Evolutionary conservation across 2,329 filamentous ascomycete species (phyloP), one percentile per base, ranked within the genome.

Genomic region (Aspergillus udagawae): DNA sequence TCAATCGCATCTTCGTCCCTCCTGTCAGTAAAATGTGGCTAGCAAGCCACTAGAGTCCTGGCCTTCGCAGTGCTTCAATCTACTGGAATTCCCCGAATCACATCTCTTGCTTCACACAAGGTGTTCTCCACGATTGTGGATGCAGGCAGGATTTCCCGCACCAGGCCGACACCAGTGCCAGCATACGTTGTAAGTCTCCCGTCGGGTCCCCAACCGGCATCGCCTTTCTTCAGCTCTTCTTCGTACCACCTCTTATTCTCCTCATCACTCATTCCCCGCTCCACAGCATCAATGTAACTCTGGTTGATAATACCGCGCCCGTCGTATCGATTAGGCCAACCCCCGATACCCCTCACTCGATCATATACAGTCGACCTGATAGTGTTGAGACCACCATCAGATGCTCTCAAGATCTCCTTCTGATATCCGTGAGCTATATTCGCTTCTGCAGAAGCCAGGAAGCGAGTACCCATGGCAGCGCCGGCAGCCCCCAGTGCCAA

Each of bases 141-240:
- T 3, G 83, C 84, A 17, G 73, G 66, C 62, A 77, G 76, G 1
- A 83, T 73, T 42, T 78, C 70, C 49, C 70, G 81, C 2, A 87
- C 76, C 59, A 88, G 72, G 0, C 86, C 86, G 14, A 88, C 81
- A 0, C 79, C 85, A 21, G 82, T 82, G 3, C 86, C 85, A 14
- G 83, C 84, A 76, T 86, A 88, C 9, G 83, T 83, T 4, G 83
- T 85, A 74, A 87, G 74, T 57, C 85, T 77, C 3, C 79, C 83
- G 9, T 79, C 69, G 0, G 72, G 72, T 25, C 83, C 83, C 81
- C 82, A 81, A 51, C 82, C 76, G 17, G 69, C 72, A 69, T 84
- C 80, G 2, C 80, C 82, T 72, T 69, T 75, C 64, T 76, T 69
- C 65, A 80, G 64, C 42, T 83, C 83, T 61, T 79, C 72, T 35